phyloP scores from a whole-genome alignment of 108 stramenopile species.

The Ochromonas danica region DNA sequence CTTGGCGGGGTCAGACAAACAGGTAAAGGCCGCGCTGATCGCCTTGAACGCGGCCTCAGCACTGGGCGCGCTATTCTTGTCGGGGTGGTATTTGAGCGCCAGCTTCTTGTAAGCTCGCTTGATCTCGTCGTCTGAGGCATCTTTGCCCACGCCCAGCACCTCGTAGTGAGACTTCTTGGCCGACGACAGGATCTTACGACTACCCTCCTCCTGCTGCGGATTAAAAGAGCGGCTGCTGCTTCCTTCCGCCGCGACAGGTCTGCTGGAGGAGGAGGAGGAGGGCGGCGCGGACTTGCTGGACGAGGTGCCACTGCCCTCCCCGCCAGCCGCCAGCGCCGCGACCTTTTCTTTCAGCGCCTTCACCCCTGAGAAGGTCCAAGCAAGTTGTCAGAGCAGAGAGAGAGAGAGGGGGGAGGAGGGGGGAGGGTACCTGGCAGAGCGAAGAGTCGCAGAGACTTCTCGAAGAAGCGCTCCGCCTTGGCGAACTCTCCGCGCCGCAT shows the following conservation, averaged over 20 bases:
- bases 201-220: background rate
- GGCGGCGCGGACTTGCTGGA: background rate
- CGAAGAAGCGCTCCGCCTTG: conserved; percentile 11
- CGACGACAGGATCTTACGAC: background rate
- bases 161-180: conserved; percentile 22
- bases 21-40: background rate
- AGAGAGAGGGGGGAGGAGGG: too few relatives aligned
- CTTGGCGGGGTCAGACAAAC: background rate
- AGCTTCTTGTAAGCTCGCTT: background rate
- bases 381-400: too few relatives aligned
- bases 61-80: conserved; percentile 28
- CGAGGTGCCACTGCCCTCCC: background rate
- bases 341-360: conserved; percentile 19
- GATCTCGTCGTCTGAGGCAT: conserved; percentile 8
- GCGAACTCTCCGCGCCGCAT: background rate
- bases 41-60: conserved; percentile 19
- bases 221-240: too few relatives aligned
- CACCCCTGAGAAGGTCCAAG: too few relatives aligned
- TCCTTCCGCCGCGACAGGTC: background rate
- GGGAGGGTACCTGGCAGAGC: background rate
- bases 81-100: conserved; percentile 26
- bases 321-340: background rate
- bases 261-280: background rate
- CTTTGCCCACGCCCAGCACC: background rate
- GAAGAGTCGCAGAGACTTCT: conserved; percentile 5